Conservation (phyloP, 768 basidiomycete species). For the Mycena vulgaris region DNA sequence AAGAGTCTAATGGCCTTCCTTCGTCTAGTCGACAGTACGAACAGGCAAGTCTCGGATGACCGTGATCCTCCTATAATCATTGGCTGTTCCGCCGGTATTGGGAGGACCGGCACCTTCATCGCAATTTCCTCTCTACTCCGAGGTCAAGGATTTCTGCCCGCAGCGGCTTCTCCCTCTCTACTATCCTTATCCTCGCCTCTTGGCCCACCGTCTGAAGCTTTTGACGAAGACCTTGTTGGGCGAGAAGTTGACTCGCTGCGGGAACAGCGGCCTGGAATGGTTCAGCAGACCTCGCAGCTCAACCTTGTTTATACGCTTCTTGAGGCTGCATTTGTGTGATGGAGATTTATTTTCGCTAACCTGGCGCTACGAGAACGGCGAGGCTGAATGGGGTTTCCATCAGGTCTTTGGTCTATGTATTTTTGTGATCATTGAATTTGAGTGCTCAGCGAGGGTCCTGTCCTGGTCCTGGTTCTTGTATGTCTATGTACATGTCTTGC, state of each 20-base stretch:
- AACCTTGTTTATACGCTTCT: slow-evolving; percentile 76
- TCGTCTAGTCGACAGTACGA: slow-evolving; percentile 73
- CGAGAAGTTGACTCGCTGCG: slow-evolving; percentile 84
- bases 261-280: slow-evolving; percentile 89
- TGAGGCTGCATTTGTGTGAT: slow-evolving; percentile 42
- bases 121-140: slow-evolving; percentile 86
- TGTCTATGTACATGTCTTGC: not conserved
- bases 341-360: not conserved
- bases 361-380: no score
- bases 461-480: no score
- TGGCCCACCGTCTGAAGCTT: slow-evolving; percentile 65
- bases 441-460: no score
- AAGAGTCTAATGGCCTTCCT: slow-evolving; percentile 74
- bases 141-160: slow-evolving; percentile 62
- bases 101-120: slow-evolving; percentile 91
- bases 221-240: slow-evolving; percentile 71
- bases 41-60: slow-evolving; percentile 65
- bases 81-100: slow-evolving; percentile 91
- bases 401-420: not conserved
- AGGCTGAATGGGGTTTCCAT: not conserved
- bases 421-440: no score
- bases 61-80: slow-evolving; percentile 85
- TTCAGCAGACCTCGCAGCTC: slow-evolving; percentile 79
- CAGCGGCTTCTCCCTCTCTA: slow-evolving; percentile 49
- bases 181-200: slow-evolving; percentile 66